Conservation (phyloP, 225 moss, liverwort and hornwort species). For the Climacium dendroides region DNA sequence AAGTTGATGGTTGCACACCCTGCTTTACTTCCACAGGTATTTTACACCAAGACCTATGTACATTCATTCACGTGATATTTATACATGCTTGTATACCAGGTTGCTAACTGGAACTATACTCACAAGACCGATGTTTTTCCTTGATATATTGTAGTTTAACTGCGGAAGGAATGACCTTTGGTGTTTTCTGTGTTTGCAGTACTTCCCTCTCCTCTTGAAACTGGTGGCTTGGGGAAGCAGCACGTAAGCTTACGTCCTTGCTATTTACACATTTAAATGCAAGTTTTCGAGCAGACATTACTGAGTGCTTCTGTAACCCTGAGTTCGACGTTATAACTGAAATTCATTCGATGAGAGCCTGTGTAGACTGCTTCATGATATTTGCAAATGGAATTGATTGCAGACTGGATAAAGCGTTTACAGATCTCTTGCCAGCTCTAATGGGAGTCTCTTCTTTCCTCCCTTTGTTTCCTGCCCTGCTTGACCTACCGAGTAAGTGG, state of each 20-base stretch:
- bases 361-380: background rate
- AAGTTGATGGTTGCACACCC: conserved; percentile 57
- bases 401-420: conserved; percentile 59
- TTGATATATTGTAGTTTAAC: background rate
- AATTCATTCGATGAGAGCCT: background rate
- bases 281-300: background rate
- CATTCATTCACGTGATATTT: background rate
- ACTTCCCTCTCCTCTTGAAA: conserved; percentile 88
- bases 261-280: background rate
- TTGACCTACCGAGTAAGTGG: conserved; percentile 80
- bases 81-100: background rate
- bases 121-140: background rate
- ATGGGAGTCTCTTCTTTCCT: conserved; percentile 76
- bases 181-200: conserved; percentile 27
- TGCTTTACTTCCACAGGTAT: conserved; percentile 75
- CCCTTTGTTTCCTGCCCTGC: conserved; percentile 81
- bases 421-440: conserved; percentile 66
- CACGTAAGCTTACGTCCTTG: conserved; percentile 28
- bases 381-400: background rate
- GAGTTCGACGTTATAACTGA: background rate
- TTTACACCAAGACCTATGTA: background rate
- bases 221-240: conserved; percentile 81
- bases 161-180: background rate
- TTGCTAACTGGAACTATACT: background rate
- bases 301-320: background rate